These are phyloP conservation scores for Penicillium bialowiezense DNA, from an alignment of 495 filamentous ascomycete genomes.

Conservation along the genomic window DNA sequence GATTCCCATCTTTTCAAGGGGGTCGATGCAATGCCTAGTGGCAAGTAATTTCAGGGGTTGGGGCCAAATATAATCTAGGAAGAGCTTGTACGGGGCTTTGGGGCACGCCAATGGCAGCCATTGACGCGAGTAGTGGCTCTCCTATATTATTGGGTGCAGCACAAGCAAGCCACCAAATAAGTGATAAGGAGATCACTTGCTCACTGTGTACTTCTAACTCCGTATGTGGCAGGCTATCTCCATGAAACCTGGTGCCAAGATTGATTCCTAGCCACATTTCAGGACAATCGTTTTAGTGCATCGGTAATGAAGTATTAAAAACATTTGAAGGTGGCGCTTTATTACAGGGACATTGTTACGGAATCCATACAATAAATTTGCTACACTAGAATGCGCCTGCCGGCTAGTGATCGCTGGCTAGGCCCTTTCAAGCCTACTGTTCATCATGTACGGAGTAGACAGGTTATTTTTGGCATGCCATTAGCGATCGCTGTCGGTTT, in stretches of 20 bases:
- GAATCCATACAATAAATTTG: conserved; percentile 19
- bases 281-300: conserved; percentile 6
- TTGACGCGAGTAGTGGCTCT: conserved; percentile 3
- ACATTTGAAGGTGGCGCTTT: conserved; percentile 14
- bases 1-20: neutral
- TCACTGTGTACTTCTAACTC: too few species aligned
- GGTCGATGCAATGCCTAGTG: neutral
- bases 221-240: neutral
- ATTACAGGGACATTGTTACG: conserved; percentile 1
- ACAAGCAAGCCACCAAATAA: neutral
- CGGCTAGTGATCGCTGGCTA: conserved; percentile 21
- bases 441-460: conserved; percentile 1
- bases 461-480: conserved; percentile 24
- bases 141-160: neutral
- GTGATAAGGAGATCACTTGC: neutral
- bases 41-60: neutral
- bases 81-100: neutral
- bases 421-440: conserved; percentile 8
- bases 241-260: neutral
- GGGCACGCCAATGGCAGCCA: conserved; percentile 1
- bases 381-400: conserved; percentile 21
- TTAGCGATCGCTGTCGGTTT: neutral
- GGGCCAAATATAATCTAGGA: neutral
- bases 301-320: conserved; percentile 5
- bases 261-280: conserved; percentile 16